Conservation (phyloP, 306 rosid genomes). For the Medicago truncatula region DNA sequence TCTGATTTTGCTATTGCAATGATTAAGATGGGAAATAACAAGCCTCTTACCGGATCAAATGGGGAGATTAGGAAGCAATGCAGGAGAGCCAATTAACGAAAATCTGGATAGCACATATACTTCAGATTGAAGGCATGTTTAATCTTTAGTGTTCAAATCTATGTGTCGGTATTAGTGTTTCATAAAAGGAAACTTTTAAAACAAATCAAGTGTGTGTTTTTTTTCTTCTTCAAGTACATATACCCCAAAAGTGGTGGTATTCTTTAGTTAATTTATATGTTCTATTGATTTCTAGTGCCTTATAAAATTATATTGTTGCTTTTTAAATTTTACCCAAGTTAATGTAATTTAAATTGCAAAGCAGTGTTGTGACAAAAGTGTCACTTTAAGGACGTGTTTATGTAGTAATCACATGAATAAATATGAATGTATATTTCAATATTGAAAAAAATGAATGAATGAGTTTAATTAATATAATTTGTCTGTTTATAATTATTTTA, state of each 20-base stretch:
- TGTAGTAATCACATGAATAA: neutral
- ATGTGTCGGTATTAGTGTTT: neutral
- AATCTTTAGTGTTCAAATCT: neutral
- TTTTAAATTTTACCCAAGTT: constrained; percentile 9
- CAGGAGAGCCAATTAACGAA: constrained; percentile 49
- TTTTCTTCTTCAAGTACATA: neutral
- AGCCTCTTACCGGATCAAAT: constrained; percentile 73
- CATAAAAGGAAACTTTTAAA: neutral
- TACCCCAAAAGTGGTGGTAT: constrained; percentile 43
- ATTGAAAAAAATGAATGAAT: no score
- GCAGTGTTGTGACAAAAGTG: constrained; percentile 15
- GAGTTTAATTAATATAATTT: no score
- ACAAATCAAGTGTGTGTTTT: neutral
- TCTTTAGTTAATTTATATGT: neutral
- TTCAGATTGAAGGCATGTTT: neutral
- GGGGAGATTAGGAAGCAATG: constrained; percentile 81
- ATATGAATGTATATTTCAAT: neutral
- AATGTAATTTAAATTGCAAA: constrained; percentile 31
- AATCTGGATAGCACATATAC: neutral
- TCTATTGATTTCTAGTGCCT: constrained; percentile 14
- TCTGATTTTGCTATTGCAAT: constrained; percentile 65
- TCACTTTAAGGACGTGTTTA: constrained; percentile 12
- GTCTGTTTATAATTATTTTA: no score
- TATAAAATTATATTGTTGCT: constrained; percentile 28
- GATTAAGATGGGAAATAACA: constrained; percentile 80